A percentile compares a stretch with the other conserved stretches of the same genome.
phyloP scores from a whole-genome alignment of 2,329 filamentous ascomycete species.

The Neopestalotiopsis sp. region DNA sequence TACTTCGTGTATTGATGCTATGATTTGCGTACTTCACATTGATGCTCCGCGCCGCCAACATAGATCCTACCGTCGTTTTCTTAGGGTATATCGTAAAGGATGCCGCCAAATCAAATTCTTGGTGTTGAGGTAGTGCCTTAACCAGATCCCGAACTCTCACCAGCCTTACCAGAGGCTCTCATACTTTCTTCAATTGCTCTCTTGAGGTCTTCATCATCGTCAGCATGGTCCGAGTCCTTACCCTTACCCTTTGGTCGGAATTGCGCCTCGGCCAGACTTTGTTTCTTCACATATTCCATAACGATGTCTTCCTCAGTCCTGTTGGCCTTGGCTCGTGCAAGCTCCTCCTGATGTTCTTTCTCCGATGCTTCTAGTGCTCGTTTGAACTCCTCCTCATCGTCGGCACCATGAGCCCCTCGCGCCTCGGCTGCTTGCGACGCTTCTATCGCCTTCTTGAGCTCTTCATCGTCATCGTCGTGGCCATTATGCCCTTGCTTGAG shows the following conservation, averaged over 20 bases:
- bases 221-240: slow-evolving; percentile 30
- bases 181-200: slow-evolving; percentile 35
- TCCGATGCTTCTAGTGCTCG: slow-evolving; percentile 55
- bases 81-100: slow-evolving; percentile 14
- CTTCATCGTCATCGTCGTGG: slow-evolving; percentile 33
- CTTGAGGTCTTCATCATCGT: slow-evolving; percentile 34
- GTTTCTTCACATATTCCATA: slow-evolving; percentile 78
- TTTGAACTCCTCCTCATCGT: slow-evolving; percentile 51
- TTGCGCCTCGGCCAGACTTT: slow-evolving; percentile 74
- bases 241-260: slow-evolving; percentile 46
- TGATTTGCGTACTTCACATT: neutral
- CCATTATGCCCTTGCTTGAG: slow-evolving; percentile 20
- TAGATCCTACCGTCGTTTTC: neutral
- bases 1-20: slow-evolving; percentile 2
- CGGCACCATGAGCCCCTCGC: slow-evolving; percentile 34
- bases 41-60: neutral
- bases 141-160: slow-evolving; percentile 19
- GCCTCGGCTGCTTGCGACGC: slow-evolving; percentile 42
- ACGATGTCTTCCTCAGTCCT: slow-evolving; percentile 74
- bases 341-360: slow-evolving; percentile 48
- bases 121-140: neutral
- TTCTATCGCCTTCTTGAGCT: slow-evolving; percentile 45
- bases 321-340: slow-evolving; percentile 46
- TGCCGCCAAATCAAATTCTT: neutral
- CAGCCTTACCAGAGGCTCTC: slow-evolving; percentile 23